Percentiles rank a stretch among this genome's conserved stretches.
These are phyloP conservation scores for Claviceps sp. DNA, from an alignment of 2,329 filamentous ascomycete species.

Conservation along the genomic window DNA sequence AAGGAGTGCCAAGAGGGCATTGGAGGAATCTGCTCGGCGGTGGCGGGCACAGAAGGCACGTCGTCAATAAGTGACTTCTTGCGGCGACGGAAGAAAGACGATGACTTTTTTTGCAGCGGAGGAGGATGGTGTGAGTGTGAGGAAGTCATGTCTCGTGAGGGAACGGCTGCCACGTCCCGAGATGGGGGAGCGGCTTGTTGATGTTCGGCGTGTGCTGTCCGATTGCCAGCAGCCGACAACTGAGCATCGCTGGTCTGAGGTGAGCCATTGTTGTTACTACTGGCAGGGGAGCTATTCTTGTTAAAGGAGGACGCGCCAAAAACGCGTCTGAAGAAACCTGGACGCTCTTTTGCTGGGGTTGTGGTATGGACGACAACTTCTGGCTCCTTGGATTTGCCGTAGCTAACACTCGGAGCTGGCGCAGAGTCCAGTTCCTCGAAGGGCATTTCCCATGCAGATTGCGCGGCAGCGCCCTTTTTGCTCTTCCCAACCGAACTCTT, in stretches of 20 bases:
- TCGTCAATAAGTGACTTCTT: slow-evolving; percentile 79
- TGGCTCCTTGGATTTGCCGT: slow-evolving; percentile 44
- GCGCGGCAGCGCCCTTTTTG: slow-evolving; percentile 13
- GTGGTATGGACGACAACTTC: slow-evolving; percentile 29
- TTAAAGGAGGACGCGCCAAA: slow-evolving; percentile 56
- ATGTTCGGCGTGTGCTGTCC: slow-evolving; percentile 27
- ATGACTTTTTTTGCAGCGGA: slow-evolving; percentile 73
- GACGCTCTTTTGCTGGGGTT: slow-evolving; percentile 49
- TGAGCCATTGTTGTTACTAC: background rate
- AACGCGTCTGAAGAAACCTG: slow-evolving; percentile 85
- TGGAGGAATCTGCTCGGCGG: slow-evolving; percentile 28
- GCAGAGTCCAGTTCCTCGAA: slow-evolving; percentile 35
- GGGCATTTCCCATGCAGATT: slow-evolving; percentile 16
- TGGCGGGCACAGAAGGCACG: slow-evolving; percentile 44
- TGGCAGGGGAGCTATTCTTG: slow-evolving; percentile 27
- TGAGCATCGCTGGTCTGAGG: slow-evolving; percentile 3
- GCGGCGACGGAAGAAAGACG: slow-evolving; percentile 83
- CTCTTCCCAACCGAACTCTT: slow-evolving; percentile 29
- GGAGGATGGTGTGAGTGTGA: slow-evolving; percentile 34
- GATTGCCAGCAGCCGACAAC: slow-evolving; percentile 20
- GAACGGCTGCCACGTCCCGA: slow-evolving; percentile 33
- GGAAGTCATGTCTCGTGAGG: slow-evolving; percentile 33
- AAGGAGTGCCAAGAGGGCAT: slow-evolving; percentile 22
- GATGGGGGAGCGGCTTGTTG: slow-evolving; percentile 15
- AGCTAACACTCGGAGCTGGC: slow-evolving; percentile 44